A percentile compares a stretch with the other conserved stretches of the same genome.
Evolutionary conservation across 352 stramenopile species (phyloP).

Genomic region (Peronospora destructor): DNA sequence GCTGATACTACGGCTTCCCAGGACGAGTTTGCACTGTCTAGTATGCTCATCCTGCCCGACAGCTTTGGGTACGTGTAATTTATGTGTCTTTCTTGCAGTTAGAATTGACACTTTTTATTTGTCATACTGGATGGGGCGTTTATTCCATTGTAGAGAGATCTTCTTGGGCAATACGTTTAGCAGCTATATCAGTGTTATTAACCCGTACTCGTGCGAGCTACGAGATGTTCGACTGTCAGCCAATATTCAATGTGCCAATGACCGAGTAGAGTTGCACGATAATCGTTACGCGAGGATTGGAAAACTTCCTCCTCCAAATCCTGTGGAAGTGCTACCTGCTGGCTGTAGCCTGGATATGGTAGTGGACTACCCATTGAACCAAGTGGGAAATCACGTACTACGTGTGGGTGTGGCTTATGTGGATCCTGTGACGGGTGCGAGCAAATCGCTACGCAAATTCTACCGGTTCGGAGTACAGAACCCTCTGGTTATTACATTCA

Average conservation of each 20-base stretch:
- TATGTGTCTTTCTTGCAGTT: not conserved
- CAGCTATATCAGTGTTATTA: constrained; percentile 90
- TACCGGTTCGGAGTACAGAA: constrained; percentile 89
- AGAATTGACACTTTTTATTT: not conserved
- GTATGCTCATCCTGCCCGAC: constrained; percentile 85
- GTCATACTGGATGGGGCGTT: not conserved
- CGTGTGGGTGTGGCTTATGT: constrained; percentile 74
- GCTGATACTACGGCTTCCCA: constrained; percentile 35
- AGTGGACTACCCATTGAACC: constrained; percentile 85
- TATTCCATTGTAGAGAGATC: constrained; percentile 61
- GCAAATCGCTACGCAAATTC: constrained; percentile 87
- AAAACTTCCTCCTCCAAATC: constrained; percentile 68
- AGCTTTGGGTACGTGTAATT: constrained; percentile 72
- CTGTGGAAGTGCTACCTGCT: constrained; percentile 50
- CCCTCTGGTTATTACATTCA: constrained; percentile 81
- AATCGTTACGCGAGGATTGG: constrained; percentile 65
- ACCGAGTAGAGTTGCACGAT: constrained; percentile 72
- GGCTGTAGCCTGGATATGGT: constrained; percentile 87
- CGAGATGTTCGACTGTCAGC: constrained; percentile 69
- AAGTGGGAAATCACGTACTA: constrained; percentile 84
- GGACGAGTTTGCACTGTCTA: constrained; percentile 84
- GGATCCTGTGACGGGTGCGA: constrained; percentile 66
- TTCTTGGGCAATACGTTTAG: constrained; percentile 90
- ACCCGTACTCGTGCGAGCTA: constrained; percentile 77
- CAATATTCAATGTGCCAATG: constrained; percentile 84